Evolutionary conservation across 805 yeast genomes (phyloP), one percentile per base, ranked within the genome.

Genomic region (Diddensiella caesifluorescens): DNA sequence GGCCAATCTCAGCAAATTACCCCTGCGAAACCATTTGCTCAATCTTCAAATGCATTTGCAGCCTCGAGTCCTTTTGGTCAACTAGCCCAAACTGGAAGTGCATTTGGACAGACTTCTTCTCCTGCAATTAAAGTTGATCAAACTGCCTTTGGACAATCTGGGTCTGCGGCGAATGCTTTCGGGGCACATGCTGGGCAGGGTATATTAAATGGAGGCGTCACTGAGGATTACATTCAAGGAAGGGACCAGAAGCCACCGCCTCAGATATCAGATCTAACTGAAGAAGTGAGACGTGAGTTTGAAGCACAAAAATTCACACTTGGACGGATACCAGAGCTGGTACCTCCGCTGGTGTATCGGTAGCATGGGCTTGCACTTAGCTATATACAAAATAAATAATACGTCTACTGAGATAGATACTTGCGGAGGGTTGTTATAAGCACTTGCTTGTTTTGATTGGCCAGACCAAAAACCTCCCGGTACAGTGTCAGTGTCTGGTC

Each of bases 401-500:
- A 29, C 7, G 6, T 29, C 7, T 29, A 29, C 33, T 30, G 22
- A 10, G 21, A 21, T 23, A 40, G 25, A 40, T 42, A 40, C 25
- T 41, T 45, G 18, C 51, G 51, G 31, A 64, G 70, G 9, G 71
- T 59, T 0, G 57, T 60, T 1, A 67, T 48, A 16, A 79, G 54
- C 0, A 60, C 44, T 15, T 55, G 53, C 38, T 67, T 64, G 39
- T 75, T 68, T 34, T 62, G 68, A 5, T 62, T 66, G 9, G 79
- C 70, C 38, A 69, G 48, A 0, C 64, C 69, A 57, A 70, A 84
- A 0, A 85, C 89, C 33, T 74, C 79, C 43, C 73, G 65, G 56
- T 83, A 87, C 55, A 77, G 64, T 22, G 61, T 60, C 6, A 82
- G 57, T 34, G 80, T 73, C 50, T 77, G 78, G 2, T 60, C 55